Percentiles rank a stretch among this genome's conserved stretches.
Conservation (phyloP, 768 basidiomycete species). For the Leccinum imitatum region DNA sequence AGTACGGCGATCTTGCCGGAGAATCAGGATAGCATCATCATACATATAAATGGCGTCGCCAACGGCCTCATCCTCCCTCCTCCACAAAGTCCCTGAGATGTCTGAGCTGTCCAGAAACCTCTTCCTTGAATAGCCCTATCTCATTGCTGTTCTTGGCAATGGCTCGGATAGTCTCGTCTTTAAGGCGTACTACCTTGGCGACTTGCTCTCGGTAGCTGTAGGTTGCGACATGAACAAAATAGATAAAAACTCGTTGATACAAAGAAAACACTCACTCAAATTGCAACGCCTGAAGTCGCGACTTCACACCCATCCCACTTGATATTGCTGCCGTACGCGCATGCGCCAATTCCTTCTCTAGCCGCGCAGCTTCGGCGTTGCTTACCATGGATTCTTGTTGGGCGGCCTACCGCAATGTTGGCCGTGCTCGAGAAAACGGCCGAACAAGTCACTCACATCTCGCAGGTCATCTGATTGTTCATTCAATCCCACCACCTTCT, state of each 20-base stretch:
- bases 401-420: conserved; percentile 51
- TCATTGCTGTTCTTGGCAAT: conserved; percentile 86
- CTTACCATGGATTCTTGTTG: conserved; percentile 73
- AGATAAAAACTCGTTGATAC: not conserved
- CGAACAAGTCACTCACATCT: conserved; percentile 52
- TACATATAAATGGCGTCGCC: not conserved
- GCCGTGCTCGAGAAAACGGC: not conserved
- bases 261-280: conserved; percentile 56
- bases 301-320: conserved; percentile 81
- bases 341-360: conserved; percentile 72
- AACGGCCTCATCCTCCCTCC: conserved; percentile 36
- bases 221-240: conserved; percentile 3
- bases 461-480: conserved; percentile 80
- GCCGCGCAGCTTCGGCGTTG: conserved; percentile 59
- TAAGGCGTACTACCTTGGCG: conserved; percentile 69
- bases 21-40: not conserved
- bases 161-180: conserved; percentile 76
- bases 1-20: not conserved
- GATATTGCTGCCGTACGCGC: conserved; percentile 75
- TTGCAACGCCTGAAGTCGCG: conserved; percentile 71
- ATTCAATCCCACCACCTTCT: conserved; percentile 65
- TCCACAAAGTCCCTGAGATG: conserved; percentile 70
- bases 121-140: conserved; percentile 78
- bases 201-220: conserved; percentile 75
- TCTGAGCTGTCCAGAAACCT: conserved; percentile 68